phyloP scores from a whole-genome alignment of 2,329 filamentous ascomycete genomes.

The Aspergillus niger region DNA sequence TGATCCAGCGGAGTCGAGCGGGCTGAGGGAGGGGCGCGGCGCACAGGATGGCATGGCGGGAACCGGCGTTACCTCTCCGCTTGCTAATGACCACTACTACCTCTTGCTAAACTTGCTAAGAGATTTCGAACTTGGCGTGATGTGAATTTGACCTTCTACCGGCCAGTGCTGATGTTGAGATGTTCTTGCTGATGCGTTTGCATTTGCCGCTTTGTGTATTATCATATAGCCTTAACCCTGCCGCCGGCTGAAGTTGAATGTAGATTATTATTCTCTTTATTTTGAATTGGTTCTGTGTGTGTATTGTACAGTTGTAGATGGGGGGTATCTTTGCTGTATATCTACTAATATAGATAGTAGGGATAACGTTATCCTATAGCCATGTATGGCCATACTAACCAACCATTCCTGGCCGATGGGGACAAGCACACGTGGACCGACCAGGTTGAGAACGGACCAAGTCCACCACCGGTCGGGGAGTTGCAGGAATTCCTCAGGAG shows the following conservation, averaged over 20 bases:
- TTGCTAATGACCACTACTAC: constrained; percentile 8
- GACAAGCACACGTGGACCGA: no score
- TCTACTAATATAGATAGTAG: no score
- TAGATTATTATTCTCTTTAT: constrained; percentile 6
- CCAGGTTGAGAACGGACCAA: no score
- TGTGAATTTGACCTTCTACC: constrained; percentile 1
- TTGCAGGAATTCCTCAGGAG: neutral
- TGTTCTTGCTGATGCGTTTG: constrained; percentile 1
- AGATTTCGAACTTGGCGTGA: neutral
- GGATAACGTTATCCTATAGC: no score
- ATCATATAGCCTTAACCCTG: constrained; percentile 1
- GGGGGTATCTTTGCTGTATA: no score
- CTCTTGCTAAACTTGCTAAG: constrained; percentile 10
- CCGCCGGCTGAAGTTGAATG: constrained; percentile 4
- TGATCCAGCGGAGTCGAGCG: constrained; percentile 49
- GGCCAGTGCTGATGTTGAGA: neutral
- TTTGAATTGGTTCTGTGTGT: no score
- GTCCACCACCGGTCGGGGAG: neutral
- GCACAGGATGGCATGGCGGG: constrained; percentile 32
- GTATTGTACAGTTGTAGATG: no score
- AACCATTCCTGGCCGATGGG: no score
- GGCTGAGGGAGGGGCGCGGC: constrained; percentile 25
- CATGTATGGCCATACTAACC: no score
- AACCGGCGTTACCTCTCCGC: constrained; percentile 28
- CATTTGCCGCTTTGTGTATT: constrained; percentile 6